Evolutionary conservation across 257 asterid genomes (phyloP), one percentile per base, ranked within the genome.

Genomic region (Forsythia suspensa): DNA sequence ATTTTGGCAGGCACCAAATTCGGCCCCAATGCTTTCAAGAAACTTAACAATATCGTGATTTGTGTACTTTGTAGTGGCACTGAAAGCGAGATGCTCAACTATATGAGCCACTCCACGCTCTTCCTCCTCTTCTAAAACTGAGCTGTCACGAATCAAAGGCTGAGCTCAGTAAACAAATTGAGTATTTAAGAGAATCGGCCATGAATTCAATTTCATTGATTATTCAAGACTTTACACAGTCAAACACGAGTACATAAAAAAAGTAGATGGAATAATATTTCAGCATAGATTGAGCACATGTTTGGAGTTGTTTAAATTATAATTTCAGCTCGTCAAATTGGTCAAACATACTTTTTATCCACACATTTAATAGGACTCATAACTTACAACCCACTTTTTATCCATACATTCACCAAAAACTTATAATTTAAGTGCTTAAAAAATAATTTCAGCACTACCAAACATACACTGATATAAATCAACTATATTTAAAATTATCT

Each of bases 41-140:
- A 94, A 94, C 78, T 86, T 94, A 90, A 94, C 90, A 70, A 94
- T 88, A 84, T 92, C 98, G 79, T 94, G 97, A 79, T 94, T 94
- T 16, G 97, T 86, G 81, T 92, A 94, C 80, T 92, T 94, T 78
- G 89, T 85, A 73, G 98, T 94, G 77, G 97, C 97, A 87, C 98
- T 94, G 84, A 94, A 94, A 76, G 97, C 97, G 73, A 94, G 92
- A 88, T 94, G 98, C 96, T 94, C 98, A 81, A 92, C 89, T 80
- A 94, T 88, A 82, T 94, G 98, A 88, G 97, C 98, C 80, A 94
- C 97, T 81, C 97, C 98, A 75, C 98, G 97, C 88, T 94, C 98
- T 68, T 91, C 97, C 81, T 94, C 97, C 86, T 94, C 98, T 84
- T 94, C 98, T 79, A 94, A 88, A 87, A 92, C 97, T 88, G 98